Conservation (phyloP, 1,284 basidiomycete species). For the Butyriboletus regius region DNA sequence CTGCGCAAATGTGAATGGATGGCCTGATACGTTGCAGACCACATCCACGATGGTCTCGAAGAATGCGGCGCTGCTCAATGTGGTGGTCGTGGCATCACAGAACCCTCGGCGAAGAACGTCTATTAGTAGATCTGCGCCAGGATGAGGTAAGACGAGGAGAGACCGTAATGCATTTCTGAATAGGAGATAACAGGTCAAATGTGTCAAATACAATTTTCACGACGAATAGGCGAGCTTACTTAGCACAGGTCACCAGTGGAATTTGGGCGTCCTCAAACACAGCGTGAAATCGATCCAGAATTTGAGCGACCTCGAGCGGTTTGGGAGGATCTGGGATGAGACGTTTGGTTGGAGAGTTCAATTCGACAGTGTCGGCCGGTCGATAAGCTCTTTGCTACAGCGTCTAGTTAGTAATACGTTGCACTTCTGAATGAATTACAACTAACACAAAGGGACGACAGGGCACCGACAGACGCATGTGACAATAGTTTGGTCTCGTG, state of each 20-base stretch:
- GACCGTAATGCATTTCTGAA: constrained; percentile 71
- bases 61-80: constrained; percentile 43
- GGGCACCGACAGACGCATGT: constrained; percentile 70
- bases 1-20: constrained; percentile 68
- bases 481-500: constrained; percentile 68
- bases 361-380: constrained; percentile 48
- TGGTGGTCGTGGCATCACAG: constrained; percentile 46
- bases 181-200: background rate
- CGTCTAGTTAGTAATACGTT: constrained; percentile 1
- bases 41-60: constrained; percentile 77
- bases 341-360: constrained; percentile 57
- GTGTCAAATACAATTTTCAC: constrained; percentile 8
- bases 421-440: background rate
- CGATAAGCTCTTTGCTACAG: constrained; percentile 66
- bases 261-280: constrained; percentile 57
- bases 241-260: constrained; percentile 49
- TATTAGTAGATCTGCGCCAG: constrained; percentile 57
- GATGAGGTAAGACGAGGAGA: constrained; percentile 57
- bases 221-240: constrained; percentile 40
- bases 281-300: constrained; percentile 60
- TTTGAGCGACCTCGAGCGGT: constrained; percentile 46
- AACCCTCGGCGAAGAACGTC: constrained; percentile 70
- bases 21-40: constrained; percentile 53
- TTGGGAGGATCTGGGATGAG: constrained; percentile 43
- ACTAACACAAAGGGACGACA: constrained; percentile 81